phyloP scores from a whole-genome alignment of 2,329 filamentous ascomycete genomes.

The Coniochaeta sp. region DNA sequence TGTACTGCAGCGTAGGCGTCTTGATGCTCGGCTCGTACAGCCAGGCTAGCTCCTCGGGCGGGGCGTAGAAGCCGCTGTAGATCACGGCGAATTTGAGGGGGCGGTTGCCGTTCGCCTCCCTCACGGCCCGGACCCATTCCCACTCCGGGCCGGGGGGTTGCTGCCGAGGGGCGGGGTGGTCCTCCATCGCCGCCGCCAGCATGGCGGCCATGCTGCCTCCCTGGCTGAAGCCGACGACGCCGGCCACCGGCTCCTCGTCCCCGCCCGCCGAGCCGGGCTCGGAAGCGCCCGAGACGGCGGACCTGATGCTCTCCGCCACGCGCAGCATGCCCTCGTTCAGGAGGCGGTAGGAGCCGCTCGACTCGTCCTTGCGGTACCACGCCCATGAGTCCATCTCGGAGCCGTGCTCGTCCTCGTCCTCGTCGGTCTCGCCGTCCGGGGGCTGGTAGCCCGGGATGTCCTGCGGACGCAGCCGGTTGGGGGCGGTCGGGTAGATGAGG shows the following conservation, averaged over 20 bases:
- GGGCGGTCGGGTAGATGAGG: constrained; percentile 63
- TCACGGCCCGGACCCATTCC: constrained; percentile 36
- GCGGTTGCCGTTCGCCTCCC: constrained; percentile 38
- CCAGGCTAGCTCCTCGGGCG: constrained; percentile 52
- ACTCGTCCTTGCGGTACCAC: constrained; percentile 72
- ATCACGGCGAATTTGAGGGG: constrained; percentile 62
- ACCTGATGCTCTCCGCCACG: constrained; percentile 56
- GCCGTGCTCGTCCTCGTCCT: constrained; percentile 26
- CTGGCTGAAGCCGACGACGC: constrained; percentile 76
- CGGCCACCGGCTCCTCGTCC: constrained; percentile 41
- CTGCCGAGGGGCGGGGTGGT: not conserved
- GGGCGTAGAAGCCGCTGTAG: constrained; percentile 71
- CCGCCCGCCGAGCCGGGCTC: not conserved
- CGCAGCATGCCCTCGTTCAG: constrained; percentile 60
- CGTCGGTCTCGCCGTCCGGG: not conserved
- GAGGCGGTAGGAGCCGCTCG: constrained; percentile 56
- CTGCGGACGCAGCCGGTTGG: constrained; percentile 51
- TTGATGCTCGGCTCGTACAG: constrained; percentile 69
- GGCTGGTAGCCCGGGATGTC: constrained; percentile 62
- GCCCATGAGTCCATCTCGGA: constrained; percentile 61
- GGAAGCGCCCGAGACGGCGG: constrained; percentile 32
- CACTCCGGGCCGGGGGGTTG: constrained; percentile 24
- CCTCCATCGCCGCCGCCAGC: constrained; percentile 65
- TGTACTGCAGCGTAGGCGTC: constrained; percentile 74
- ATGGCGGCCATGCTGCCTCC: constrained; percentile 67